Evolutionary conservation across 108 stramenopile genomes (phyloP).

Genomic region (Stephanodiscus triporus): DNA sequence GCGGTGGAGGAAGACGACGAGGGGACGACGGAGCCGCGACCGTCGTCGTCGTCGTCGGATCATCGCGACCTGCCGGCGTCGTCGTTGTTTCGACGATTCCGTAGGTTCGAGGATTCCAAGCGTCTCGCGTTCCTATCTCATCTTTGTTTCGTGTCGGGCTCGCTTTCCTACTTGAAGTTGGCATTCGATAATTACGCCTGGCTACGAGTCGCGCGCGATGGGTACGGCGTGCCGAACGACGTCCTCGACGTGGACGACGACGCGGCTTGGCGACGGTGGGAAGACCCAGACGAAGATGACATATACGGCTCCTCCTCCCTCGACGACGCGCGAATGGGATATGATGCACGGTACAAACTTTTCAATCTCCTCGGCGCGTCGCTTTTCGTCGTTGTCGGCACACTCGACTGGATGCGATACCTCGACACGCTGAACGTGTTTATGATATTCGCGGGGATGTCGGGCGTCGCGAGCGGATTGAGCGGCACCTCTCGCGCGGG

Average conservation of each 20-base stretch:
- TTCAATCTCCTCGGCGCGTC: conserved; percentile 3
- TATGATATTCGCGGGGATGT: conserved; percentile 17
- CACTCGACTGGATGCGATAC: conserved; percentile 16
- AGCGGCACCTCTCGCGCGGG: background rate
- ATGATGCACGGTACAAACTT: background rate
- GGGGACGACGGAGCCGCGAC: too few species aligned
- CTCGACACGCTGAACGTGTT: conserved; percentile 9
- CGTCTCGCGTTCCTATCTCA: conserved; percentile 17
- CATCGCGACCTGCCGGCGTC: too few species aligned
- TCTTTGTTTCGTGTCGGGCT: conserved; percentile 9
- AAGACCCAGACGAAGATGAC: background rate
- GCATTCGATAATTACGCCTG: background rate
- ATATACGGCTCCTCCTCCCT: background rate
- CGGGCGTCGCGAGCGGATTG: conserved; percentile 17
- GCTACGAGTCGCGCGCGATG: background rate
- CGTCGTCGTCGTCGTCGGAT: too few species aligned
- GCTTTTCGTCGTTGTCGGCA: conserved; percentile 16
- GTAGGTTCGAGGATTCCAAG: background rate
- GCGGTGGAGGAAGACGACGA: too few species aligned
- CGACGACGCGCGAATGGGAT: background rate
- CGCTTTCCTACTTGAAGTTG: conserved; percentile 9
- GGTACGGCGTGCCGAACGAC: conserved; percentile 2
- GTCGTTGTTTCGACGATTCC: background rate
- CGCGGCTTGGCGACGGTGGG: conserved; percentile 3
- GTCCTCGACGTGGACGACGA: conserved; percentile 15